phyloP scores from a whole-genome alignment of 2,329 filamentous ascomycete species.

The Didymosphaeria variabile region DNA sequence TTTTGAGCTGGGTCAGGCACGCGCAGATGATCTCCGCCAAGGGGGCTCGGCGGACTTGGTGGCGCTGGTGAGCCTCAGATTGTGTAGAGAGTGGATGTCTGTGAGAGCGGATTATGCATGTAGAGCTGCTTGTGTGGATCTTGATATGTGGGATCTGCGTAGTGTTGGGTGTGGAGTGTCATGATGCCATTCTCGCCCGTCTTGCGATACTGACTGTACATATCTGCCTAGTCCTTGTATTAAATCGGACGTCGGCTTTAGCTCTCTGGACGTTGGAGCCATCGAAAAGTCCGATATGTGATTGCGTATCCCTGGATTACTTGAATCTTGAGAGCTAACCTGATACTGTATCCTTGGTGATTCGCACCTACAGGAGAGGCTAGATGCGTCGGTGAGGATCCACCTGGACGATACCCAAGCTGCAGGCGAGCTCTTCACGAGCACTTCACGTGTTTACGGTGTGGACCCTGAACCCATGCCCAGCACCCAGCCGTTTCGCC shows the following conservation, averaged over 20 bases:
- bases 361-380: background rate
- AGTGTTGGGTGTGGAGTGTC: background rate
- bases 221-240: background rate
- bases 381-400: background rate
- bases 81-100: background rate
- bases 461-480: conserved; percentile 9
- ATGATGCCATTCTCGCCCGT: background rate
- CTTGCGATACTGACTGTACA: no score
- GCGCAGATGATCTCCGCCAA: conserved; percentile 13
- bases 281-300: background rate
- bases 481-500: conserved; percentile 1
- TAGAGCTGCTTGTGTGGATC: background rate
- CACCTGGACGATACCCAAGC: background rate
- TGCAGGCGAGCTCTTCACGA: conserved; percentile 7
- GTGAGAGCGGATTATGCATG: background rate
- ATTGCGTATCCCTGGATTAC: background rate
- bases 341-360: no score
- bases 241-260: no score
- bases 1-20: conserved; percentile 8
- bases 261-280: background rate
- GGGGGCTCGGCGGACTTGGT: conserved; percentile 1
- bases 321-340: background rate
- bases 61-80: conserved; percentile 3
- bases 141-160: background rate
- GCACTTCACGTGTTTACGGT: conserved; percentile 5